A percentile compares a stretch with the other conserved stretches of the same genome.
phyloP scores from a whole-genome alignment of 192 early-diverging fungal species.

The Coemansia sp. region DNA sequence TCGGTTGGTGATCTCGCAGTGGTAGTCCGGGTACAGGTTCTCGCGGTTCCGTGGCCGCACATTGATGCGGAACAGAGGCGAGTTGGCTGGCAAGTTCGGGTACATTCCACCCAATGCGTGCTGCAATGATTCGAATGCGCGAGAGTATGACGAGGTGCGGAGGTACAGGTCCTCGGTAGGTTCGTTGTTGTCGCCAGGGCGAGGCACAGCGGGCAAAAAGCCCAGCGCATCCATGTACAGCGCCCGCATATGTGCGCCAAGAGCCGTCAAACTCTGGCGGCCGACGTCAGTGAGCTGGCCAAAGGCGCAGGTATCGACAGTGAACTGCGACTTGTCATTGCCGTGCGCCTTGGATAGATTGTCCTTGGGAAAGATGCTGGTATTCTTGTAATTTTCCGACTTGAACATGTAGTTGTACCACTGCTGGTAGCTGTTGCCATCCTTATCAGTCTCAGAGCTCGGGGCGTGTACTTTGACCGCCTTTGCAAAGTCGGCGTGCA shows the following conservation, averaged over 20 bases:
- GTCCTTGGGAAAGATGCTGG: constrained; percentile 23
- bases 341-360: constrained; percentile 9
- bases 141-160: constrained; percentile 59
- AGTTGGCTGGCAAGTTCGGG: constrained; percentile 25
- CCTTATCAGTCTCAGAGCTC: background rate
- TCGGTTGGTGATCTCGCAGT: constrained; percentile 26
- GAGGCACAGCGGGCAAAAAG: constrained; percentile 33
- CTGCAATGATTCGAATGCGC: constrained; percentile 70
- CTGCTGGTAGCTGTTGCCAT: background rate
- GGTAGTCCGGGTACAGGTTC: constrained; percentile 29
- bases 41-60: constrained; percentile 37
- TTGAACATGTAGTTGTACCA: constrained; percentile 35
- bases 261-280: constrained; percentile 49
- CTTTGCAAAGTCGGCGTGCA: constrained; percentile 38
- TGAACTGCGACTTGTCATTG: constrained; percentile 15
- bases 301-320: constrained; percentile 39
- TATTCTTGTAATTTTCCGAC: constrained; percentile 1
- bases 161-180: constrained; percentile 52
- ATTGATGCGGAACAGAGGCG: constrained; percentile 20
- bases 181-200: background rate
- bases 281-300: constrained; percentile 66
- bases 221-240: constrained; percentile 58
- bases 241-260: constrained; percentile 54
- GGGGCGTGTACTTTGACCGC: background rate
- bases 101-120: constrained; percentile 63